Evolutionary conservation across 2,329 filamentous ascomycete species (phyloP), one percentile per base, ranked within the genome.

Genomic region (Tolypocladium cylindrosporum): DNA sequence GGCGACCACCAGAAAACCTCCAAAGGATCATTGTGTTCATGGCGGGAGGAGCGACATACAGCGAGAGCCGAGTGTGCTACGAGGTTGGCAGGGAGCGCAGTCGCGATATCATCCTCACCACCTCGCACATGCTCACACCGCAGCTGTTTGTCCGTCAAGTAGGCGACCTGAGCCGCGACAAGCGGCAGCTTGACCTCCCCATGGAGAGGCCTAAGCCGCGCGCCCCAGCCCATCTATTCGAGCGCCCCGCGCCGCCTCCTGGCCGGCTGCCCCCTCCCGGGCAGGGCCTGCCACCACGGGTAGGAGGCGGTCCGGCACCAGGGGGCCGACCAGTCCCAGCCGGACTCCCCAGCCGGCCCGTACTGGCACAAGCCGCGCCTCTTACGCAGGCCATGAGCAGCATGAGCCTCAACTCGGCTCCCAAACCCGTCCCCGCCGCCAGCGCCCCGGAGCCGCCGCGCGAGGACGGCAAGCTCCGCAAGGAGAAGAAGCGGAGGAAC

Each of bases 21-120:
- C 94, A 99, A 71, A 86, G 94, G 56, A 82, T 97, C 57, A 89
- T 99, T 59, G 87, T 97, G 19, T 97, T 96, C 70, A 88, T 97
- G 81, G 94, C 93, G 1, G 94, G 94, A 54, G 94, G 94, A 51
- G 94, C 94, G 24, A 97, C 94, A 0, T 96, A 93, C 71, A 91
- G 90, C 6, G 94, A 99, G 74, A 83, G 90, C 39, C 85, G 94
- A 36, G 82, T 86, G 14, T 99, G 94, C 74, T 97, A 97, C 70
- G 91, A 97, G 66, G 77, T 93, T 34, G 88, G 90, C 2, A 81
- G 86, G 56, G 77, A 85, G 55, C 85, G 85, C 53, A 85, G 84
- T 56, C 85, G 88, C 62, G 94, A 99, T 65, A 77, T 97, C n/a
- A 90, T 95, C 69, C 82, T 99, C 6, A 84, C 88, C 21, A 94